A percentile compares a stretch with the other conserved stretches of the same genome.
phyloP scores from a whole-genome alignment of 108 stramenopile species.

The Cylindrotheca closterium region DNA sequence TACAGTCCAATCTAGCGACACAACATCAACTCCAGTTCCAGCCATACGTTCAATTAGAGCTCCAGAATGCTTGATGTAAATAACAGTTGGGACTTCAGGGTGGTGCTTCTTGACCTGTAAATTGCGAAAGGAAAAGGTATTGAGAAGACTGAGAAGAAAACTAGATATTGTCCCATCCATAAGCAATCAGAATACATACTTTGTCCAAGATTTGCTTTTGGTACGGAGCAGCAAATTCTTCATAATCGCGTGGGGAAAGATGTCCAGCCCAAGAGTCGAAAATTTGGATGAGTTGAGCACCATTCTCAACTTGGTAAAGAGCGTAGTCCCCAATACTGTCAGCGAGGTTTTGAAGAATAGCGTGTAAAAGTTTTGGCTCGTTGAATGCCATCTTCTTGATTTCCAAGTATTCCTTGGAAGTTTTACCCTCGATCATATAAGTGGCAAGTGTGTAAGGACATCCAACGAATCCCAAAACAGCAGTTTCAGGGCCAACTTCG shows the following conservation, averaged over 20 bases:
- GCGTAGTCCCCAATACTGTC: constrained; percentile 93
- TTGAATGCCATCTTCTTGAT: constrained; percentile 93
- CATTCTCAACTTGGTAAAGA: constrained; percentile 92
- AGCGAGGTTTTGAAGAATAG: constrained; percentile 87
- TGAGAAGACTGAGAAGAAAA: not conserved
- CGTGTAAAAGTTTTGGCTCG: constrained; percentile 87
- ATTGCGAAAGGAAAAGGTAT: not conserved
- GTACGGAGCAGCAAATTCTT: constrained; percentile 95
- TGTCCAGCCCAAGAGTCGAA: constrained; percentile 99
- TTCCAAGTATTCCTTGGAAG: constrained; percentile 90
- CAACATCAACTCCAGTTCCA: constrained; percentile 92
- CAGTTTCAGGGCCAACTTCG: constrained; percentile 86
- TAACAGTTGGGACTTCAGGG: constrained; percentile 94
- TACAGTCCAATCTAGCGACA: constrained; percentile 97
- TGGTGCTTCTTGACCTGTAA: constrained; percentile 76
- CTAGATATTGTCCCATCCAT: not conserved
- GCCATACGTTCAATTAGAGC: constrained; percentile 92
- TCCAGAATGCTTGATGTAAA: constrained; percentile 92
- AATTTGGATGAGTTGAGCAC: constrained; percentile 98
- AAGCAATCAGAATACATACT: constrained; percentile 22
- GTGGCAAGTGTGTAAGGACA: constrained; percentile 98
- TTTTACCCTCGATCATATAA: constrained; percentile 97
- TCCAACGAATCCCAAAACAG: constrained; percentile 98
- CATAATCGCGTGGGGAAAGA: constrained; percentile 90
- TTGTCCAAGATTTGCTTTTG: constrained; percentile 89